Evolutionary conservation across 306 rosid genomes (phyloP).

Genomic region (Malus asiatica): DNA sequence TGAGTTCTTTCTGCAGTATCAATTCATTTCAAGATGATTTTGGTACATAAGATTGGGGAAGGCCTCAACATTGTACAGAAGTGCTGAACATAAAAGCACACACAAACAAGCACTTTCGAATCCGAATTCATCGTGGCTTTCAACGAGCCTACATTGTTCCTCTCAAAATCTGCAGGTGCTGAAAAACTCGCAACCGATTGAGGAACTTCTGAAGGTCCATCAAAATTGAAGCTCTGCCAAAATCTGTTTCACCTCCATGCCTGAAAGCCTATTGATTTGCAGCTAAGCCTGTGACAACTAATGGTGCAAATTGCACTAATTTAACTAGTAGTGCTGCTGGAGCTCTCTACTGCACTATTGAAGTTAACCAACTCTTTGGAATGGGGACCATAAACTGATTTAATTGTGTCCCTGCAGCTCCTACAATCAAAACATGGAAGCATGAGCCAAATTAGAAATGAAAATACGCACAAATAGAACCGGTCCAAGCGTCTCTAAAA

Average conservation of each 20-base stretch:
- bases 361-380: constrained; percentile 66
- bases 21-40: background rate
- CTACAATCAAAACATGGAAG: constrained; percentile 28
- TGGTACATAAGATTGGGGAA: background rate
- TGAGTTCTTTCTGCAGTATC: background rate
- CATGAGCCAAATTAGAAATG: background rate
- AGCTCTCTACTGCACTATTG: constrained; percentile 34
- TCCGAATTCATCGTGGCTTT: background rate
- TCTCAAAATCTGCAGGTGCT: background rate
- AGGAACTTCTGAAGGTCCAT: background rate
- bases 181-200: background rate
- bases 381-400: constrained; percentile 59
- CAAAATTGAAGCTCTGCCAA: background rate
- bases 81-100: background rate
- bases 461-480: too few relatives aligned
- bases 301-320: background rate
- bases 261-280: background rate
- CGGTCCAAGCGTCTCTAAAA: background rate
- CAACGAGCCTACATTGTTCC: background rate
- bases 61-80: background rate
- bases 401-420: constrained; percentile 72
- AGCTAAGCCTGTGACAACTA: background rate
- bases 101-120: background rate
- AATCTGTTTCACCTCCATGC: background rate
- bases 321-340: constrained; percentile 19